A percentile compares a stretch with the other conserved stretches of the same genome.
These are phyloP conservation scores for Caloboletus firmus DNA, from an alignment of 1,284 basidiomycete species.

Conservation along the genomic window DNA sequence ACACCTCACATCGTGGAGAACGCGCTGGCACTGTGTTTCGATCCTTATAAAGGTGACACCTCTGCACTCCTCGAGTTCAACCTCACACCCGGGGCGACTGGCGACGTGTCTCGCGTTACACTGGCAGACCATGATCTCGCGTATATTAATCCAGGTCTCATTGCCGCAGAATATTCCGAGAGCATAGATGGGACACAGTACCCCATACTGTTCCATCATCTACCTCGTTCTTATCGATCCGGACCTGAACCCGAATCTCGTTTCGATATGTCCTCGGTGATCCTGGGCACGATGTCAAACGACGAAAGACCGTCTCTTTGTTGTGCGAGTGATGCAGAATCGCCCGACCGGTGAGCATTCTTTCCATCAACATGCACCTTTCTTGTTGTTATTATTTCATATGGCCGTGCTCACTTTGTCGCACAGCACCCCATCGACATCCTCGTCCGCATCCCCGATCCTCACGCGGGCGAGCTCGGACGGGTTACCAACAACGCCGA, in stretches of 20 bases:
- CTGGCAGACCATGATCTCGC: neutral
- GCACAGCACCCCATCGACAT: conserved; percentile 6
- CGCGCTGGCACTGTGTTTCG: neutral
- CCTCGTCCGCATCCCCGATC: conserved; percentile 3
- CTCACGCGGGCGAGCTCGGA: conserved; percentile 1
- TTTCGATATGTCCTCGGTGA: neutral
- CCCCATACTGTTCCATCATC: neutral
- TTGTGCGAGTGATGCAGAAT: neutral
- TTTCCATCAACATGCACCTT: neutral
- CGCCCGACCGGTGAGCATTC: neutral
- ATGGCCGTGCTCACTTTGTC: neutral
- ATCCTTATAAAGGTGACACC: neutral
- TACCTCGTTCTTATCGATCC: neutral
- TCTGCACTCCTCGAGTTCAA: neutral
- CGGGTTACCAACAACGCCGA: conserved; percentile 4
- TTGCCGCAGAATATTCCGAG: neutral
- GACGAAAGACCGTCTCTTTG: neutral
- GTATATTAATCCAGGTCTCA: neutral
- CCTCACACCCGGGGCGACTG: neutral
- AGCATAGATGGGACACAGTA: neutral
- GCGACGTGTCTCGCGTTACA: neutral
- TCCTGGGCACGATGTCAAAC: neutral
- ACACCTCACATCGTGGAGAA: neutral
- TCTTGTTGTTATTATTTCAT: neutral
- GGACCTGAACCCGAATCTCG: neutral